Evolutionary conservation across 768 basidiomycete species (phyloP), one percentile per base, ranked within the genome.

Genomic region (Leccinum fibrillosum): DNA sequence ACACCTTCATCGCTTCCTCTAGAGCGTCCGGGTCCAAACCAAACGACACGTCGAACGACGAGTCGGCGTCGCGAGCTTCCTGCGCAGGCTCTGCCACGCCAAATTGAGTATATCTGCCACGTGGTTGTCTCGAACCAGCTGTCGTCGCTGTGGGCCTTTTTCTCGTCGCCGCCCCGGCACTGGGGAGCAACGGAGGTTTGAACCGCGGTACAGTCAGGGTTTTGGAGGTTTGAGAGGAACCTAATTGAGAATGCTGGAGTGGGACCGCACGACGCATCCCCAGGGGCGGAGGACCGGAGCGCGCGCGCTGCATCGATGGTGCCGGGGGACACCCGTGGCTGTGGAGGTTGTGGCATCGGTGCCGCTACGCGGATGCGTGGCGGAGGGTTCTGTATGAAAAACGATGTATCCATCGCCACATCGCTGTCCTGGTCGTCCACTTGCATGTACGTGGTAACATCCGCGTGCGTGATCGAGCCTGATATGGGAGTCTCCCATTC

Each of bases 21-120:
- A 74, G 54, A 1, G 60, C 63, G 26, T 72, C 71, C 2, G 52
- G 55, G 37, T 72, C 71, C 60, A 72, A 11, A 26, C 63, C 70
- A 53, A 72, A 74, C 11, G 71, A 72, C 15, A 72, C 37, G 35
- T 74, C 71, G 37, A 72, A 72, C 0, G 71, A 72, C 23, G 72
- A 72, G 32, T 74, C 72, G 4, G 66, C 52, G 21, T 71, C 69
- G 45, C 56, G 53, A 23, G 2, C 17, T 19, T 28, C 17, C 42
- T 45, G 63, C 47, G 5, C 37, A 4, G 30, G 52, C 23, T 55
- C 42, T 19, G 42, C 39, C 26, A 32, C 49, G 6, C 35, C 11
- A 2, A 4, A n/a, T 39, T 52, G 56, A 23, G 50, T 17, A 32
- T 15, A 11, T 23, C 10, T 21, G n/a, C 49, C n/a, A 21, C 52